Conservation (phyloP, 177 flowering plant species). For the Vitis hybrid region DNA sequence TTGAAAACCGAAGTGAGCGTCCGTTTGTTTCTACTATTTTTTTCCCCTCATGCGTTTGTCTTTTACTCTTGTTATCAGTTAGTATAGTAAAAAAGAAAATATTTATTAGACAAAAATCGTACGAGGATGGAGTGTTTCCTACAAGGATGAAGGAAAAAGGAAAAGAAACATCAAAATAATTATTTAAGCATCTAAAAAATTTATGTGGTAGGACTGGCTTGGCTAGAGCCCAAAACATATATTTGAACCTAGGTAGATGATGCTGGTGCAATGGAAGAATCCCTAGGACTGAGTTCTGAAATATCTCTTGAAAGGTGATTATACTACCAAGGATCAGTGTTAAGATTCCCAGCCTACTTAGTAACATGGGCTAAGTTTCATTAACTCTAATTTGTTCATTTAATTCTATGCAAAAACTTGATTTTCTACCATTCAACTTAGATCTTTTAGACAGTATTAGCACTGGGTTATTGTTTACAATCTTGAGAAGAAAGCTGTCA, state of each 20-base stretch:
- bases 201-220: not conserved
- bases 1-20: conserved; percentile 49
- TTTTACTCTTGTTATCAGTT: not conserved
- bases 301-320: not conserved
- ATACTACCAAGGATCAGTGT: not conserved
- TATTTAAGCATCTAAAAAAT: not conserved
- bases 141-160: not conserved
- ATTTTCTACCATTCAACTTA: too few species aligned
- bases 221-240: not conserved
- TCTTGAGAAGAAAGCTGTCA: too few species aligned
- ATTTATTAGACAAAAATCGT: too few species aligned
- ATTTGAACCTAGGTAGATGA: not conserved
- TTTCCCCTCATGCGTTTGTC: not conserved
- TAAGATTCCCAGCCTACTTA: not conserved
- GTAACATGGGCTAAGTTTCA: too few species aligned
- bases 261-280: not conserved
- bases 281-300: not conserved
- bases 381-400: too few species aligned
- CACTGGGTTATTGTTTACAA: too few species aligned
- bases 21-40: not conserved
- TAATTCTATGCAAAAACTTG: too few species aligned
- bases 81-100: too few species aligned
- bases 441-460: too few species aligned
- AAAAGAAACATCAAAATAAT: not conserved
- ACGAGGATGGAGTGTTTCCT: too few species aligned